Percentiles rank a stretch among this genome's conserved stretches.
These are phyloP conservation scores for Scedosporium minutisporum DNA, from an alignment of 2,329 filamentous ascomycete species.

Conservation along the genomic window DNA sequence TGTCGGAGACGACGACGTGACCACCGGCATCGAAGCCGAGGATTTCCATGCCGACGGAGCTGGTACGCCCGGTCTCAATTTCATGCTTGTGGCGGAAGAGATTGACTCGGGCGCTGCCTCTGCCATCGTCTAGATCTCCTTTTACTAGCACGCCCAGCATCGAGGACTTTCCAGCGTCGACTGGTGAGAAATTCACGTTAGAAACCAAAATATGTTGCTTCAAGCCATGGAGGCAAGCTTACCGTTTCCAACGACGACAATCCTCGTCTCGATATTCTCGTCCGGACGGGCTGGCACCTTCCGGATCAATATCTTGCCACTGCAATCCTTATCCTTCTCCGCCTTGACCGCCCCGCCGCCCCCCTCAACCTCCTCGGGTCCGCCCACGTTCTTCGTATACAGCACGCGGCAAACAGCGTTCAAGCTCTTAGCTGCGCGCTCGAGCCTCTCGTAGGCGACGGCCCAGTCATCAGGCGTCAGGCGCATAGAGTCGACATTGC, in stretches of 20 bases:
- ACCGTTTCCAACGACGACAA: conserved; percentile 94
- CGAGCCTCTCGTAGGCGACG: conserved; percentile 55
- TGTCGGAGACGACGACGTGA: conserved; percentile 70
- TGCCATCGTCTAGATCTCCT: conserved; percentile 86
- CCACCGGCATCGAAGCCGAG: conserved; percentile 91
- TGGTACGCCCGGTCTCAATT: conserved; percentile 88
- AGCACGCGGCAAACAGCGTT: conserved; percentile 72
- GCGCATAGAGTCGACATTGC: conserved; percentile 76
- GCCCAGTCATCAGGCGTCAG: conserved; percentile 70
- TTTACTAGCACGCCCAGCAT: conserved; percentile 94
- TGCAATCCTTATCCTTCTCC: conserved; percentile 63
- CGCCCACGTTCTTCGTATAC: conserved; percentile 84
- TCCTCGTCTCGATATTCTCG: conserved; percentile 87
- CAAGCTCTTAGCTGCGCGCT: conserved; percentile 51
- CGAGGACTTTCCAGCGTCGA: conserved; percentile 95
- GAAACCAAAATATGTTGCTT: background rate
- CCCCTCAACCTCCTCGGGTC: conserved; percentile 60
- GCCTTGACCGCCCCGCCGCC: conserved; percentile 70
- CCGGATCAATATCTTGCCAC: conserved; percentile 80
- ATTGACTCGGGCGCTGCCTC: conserved; percentile 87
- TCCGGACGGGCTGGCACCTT: conserved; percentile 65
- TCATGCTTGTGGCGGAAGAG: conserved; percentile 98
- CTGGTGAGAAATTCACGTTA: conserved; percentile 27
- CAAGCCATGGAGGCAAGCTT: conserved; percentile 14
- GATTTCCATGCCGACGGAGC: conserved; percentile 97